Conservation (phyloP, 352 stramenopile species). For the Pythium plurisporium region DNA sequence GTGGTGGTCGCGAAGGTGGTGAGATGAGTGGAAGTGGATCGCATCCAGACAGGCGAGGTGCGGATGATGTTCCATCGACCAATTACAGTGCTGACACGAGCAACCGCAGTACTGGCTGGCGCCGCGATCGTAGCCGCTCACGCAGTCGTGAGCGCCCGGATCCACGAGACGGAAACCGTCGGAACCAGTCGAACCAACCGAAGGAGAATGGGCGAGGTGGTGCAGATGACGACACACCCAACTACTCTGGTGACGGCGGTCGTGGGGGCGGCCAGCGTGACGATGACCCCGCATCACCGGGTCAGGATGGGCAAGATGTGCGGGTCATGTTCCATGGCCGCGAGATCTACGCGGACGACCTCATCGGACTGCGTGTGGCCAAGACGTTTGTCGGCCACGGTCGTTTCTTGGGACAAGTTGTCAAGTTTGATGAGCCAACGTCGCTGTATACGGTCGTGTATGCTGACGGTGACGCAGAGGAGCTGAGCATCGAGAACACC, state of each 20-base stretch:
- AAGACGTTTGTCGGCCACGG: slow-evolving; percentile 79
- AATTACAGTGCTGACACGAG: slow-evolving; percentile 5
- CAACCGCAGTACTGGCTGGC: slow-evolving; percentile 1
- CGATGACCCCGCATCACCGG: slow-evolving; percentile 24
- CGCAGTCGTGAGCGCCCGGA: slow-evolving; percentile 24
- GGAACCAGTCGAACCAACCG: slow-evolving; percentile 27
- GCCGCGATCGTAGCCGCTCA: slow-evolving; percentile 27
- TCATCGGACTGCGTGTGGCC: slow-evolving; percentile 77
- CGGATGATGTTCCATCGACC: neutral
- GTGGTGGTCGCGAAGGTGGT: neutral
- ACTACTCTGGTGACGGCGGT: slow-evolving; percentile 6
- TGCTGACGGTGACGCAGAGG: slow-evolving; percentile 75
- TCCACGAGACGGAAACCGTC: slow-evolving; percentile 5
- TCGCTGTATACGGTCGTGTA: slow-evolving; percentile 81
- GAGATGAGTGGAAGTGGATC: no score
- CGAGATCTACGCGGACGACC: slow-evolving; percentile 65
- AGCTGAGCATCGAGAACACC: slow-evolving; percentile 69
- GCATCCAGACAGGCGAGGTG: neutral
- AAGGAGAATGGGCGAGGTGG: slow-evolving; percentile 14
- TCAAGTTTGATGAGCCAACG: slow-evolving; percentile 76
- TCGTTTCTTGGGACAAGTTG: slow-evolving; percentile 80
- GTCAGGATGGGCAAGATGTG: slow-evolving; percentile 32
- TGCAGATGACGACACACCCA: slow-evolving; percentile 13
- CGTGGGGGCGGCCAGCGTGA: neutral
- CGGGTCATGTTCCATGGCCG: slow-evolving; percentile 72